A percentile compares a stretch with the other conserved stretches of the same genome.
Conservation (phyloP, 352 stramenopile species). For the Halophytophthora batemanensis region DNA sequence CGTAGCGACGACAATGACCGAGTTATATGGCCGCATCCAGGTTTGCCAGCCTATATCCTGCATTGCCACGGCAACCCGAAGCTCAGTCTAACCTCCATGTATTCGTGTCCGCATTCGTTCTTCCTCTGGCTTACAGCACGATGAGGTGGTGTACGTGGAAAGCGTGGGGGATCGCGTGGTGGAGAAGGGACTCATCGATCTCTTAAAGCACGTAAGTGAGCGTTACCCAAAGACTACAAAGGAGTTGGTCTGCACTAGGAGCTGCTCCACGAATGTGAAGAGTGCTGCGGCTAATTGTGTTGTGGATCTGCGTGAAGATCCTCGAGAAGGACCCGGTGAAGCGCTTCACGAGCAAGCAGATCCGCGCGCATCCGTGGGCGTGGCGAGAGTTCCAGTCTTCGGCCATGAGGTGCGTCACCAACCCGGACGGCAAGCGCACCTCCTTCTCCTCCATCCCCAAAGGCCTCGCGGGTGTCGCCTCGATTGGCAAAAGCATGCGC, state of each 20-base stretch:
- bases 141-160: slow-evolving; percentile 54
- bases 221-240: neutral
- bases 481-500: slow-evolving; percentile 58
- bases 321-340: slow-evolving; percentile 66
- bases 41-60: slow-evolving; percentile 15
- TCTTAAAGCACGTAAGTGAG: slow-evolving; percentile 53
- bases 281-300: too few relatives aligned
- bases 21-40: slow-evolving; percentile 92
- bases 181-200: slow-evolving; percentile 53
- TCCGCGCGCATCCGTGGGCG: slow-evolving; percentile 69
- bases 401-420: slow-evolving; percentile 64
- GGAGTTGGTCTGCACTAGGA: neutral
- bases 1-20: slow-evolving; percentile 81
- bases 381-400: slow-evolving; percentile 73
- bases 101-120: neutral
- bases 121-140: slow-evolving; percentile 20
- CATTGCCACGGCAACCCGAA: too few relatives aligned
- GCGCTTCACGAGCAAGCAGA: slow-evolving; percentile 63
- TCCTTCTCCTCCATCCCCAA: slow-evolving; percentile 39
- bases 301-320: slow-evolving; percentile 40
- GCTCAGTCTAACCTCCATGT: neutral
- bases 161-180: slow-evolving; percentile 47
- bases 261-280: too few relatives aligned
- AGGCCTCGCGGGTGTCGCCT: slow-evolving; percentile 40
- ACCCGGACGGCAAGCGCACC: slow-evolving; percentile 37